Percentiles rank a stretch among this genome's conserved stretches.
These are phyloP conservation scores for Metschnikowia orientalis DNA, from an alignment of 805 yeast genomes.

Conservation along the genomic window DNA sequence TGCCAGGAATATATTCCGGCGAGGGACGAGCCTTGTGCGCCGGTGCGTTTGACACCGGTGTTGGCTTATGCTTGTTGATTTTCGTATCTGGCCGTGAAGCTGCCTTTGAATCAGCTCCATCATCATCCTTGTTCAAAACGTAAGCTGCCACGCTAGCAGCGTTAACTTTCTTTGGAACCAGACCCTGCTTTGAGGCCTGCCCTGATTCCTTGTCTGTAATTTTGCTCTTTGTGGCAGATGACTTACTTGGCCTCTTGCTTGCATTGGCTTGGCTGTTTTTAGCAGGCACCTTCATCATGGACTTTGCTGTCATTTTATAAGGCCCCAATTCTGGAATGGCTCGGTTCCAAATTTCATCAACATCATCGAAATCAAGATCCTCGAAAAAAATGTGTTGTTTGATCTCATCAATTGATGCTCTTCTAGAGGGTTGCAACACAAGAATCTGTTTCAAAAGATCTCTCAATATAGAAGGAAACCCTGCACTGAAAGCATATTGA, in stretches of 20 bases:
- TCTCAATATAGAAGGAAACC: conserved; percentile 54
- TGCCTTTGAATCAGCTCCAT: conserved; percentile 3
- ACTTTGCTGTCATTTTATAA: conserved; percentile 67
- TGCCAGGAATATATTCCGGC: conserved; percentile 55
- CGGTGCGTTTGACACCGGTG: conserved; percentile 19
- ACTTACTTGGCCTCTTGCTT: conserved; percentile 4
- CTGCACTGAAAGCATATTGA: conserved; percentile 67
- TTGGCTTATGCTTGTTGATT: conserved; percentile 14
- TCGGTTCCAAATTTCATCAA: conserved; percentile 62
- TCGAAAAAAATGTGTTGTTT: conserved; percentile 71
- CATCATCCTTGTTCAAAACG: conserved; percentile 28
- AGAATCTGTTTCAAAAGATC: conserved; percentile 65
- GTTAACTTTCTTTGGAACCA: conserved; percentile 16
- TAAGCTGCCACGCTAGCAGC: conserved; percentile 41
- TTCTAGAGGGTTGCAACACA: conserved; percentile 62
- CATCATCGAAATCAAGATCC: conserved; percentile 61
- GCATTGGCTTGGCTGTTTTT: conserved; percentile 6
- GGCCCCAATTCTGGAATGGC: conserved; percentile 67
- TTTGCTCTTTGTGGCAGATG: conserved; percentile 5
- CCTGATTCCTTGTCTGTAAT: conserved; percentile 1
- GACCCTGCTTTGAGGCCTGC: conserved; percentile 3
- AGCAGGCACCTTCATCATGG: conserved; percentile 71
- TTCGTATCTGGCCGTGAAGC: neutral
- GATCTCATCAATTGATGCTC: conserved; percentile 55
- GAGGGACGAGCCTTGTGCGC: conserved; percentile 7